Percentiles rank a stretch among this genome's conserved stretches.
phyloP scores from a whole-genome alignment of 1,284 basidiomycete species.

The Ceratobasidium sp. region DNA sequence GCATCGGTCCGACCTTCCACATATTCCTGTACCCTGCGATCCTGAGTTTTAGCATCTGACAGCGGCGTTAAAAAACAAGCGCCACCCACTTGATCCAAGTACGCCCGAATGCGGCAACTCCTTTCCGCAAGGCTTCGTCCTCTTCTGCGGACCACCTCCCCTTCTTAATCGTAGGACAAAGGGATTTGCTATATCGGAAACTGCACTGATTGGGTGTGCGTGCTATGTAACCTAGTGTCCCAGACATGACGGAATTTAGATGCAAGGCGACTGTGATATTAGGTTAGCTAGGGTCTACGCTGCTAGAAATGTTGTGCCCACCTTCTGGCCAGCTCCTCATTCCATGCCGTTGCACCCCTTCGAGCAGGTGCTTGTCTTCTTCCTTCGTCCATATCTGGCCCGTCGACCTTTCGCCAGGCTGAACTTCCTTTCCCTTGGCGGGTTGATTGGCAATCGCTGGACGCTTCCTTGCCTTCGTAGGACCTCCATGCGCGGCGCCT shows the following conservation, averaged over 20 bases:
- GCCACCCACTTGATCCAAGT: conserved; percentile 41
- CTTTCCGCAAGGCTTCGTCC: conserved; percentile 39
- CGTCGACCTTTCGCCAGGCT: background rate
- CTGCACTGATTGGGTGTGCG: conserved; percentile 42
- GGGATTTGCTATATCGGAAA: conserved; percentile 41
- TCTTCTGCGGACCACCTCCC: conserved; percentile 42
- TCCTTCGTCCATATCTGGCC: conserved; percentile 39
- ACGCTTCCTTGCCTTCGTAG: background rate
- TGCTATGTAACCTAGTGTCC: conserved; percentile 5
- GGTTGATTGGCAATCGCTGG: background rate
- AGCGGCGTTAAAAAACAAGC: too few relatives aligned
- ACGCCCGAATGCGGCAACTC: conserved; percentile 28
- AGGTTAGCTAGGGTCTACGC: background rate
- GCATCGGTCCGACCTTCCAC: conserved; percentile 43
- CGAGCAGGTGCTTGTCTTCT: conserved; percentile 39
- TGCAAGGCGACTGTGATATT: conserved; percentile 33
- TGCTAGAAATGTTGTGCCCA: background rate
- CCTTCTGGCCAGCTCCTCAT: conserved; percentile 41
- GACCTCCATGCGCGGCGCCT: background rate
- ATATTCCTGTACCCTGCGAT: conserved; percentile 38
- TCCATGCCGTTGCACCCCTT: conserved; percentile 41
- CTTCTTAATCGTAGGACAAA: conserved; percentile 42
- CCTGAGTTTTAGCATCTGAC: background rate
- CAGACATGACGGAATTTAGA: conserved; percentile 25
- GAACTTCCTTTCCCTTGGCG: conserved; percentile 1